phyloP scores from a whole-genome alignment of 2,329 filamentous ascomycete genomes.

The Ophiostoma perfectum region DNA sequence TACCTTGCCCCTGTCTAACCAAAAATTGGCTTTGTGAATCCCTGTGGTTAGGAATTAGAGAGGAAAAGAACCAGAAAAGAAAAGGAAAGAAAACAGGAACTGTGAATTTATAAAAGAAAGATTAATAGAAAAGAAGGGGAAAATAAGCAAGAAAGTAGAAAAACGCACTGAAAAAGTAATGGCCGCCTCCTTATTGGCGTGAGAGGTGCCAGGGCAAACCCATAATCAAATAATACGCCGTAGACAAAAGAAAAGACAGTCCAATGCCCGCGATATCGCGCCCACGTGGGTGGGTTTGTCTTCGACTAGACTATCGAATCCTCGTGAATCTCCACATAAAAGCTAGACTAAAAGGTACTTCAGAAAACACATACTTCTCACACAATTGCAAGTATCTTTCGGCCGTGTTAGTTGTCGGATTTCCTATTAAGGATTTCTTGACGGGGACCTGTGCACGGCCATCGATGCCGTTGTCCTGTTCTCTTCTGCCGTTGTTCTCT shows the following conservation, averaged over 20 bases:
- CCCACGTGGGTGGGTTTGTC: constrained; percentile 8
- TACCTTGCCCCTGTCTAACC: neutral
- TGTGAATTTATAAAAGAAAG: neutral
- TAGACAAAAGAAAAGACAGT: neutral
- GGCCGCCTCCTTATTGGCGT: neutral
- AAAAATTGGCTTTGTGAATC: neutral
- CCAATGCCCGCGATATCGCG: neutral
- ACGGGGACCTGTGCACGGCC: too few species aligned
- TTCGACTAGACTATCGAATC: neutral
- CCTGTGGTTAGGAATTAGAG: neutral
- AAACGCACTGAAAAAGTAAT: neutral
- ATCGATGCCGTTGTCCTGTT: neutral
- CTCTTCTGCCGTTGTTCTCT: neutral
- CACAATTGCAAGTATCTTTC: neutral
- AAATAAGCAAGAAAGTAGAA: neutral
- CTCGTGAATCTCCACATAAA: neutral
- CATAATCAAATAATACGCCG: neutral
- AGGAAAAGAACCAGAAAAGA: neutral
- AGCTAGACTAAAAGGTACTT: neutral
- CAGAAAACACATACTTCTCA: neutral
- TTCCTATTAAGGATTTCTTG: neutral
- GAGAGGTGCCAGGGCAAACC: neutral
- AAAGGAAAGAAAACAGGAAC: neutral
- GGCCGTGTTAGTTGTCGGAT: neutral
- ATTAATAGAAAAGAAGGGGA: neutral